phyloP scores from a whole-genome alignment of 768 basidiomycete species.

The Suillus subluteus region DNA sequence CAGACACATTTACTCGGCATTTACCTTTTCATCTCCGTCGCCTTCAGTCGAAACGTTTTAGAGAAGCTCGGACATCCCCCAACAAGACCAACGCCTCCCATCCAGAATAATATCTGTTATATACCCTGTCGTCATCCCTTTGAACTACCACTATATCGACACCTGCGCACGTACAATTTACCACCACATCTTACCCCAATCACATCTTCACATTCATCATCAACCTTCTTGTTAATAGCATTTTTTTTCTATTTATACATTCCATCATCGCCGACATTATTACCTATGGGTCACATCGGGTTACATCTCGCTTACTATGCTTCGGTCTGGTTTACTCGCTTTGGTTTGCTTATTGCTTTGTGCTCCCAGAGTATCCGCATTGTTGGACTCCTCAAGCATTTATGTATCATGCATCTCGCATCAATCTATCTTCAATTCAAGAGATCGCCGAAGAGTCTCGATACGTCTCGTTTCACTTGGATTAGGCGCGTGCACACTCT shows the following conservation, averaged over 20 bases:
- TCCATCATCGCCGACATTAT: slow-evolving; percentile 30
- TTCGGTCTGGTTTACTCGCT: slow-evolving; percentile 31
- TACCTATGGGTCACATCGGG: slow-evolving; percentile 28
- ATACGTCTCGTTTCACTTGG: not conserved
- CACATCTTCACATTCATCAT: slow-evolving; percentile 8
- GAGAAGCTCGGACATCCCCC: slow-evolving; percentile 41
- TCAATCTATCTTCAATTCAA: slow-evolving; percentile 11
- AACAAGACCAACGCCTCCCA: slow-evolving; percentile 23
- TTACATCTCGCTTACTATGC: slow-evolving; percentile 25
- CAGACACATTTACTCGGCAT: slow-evolving; percentile 70
- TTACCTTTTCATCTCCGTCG: slow-evolving; percentile 80
- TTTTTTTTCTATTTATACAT: slow-evolving; percentile 33
- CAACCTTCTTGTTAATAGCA: slow-evolving; percentile 37
- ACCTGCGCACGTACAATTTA: not conserved
- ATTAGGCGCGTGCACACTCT: not conserved
- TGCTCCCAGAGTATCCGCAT: slow-evolving; percentile 26
- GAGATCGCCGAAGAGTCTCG: not conserved
- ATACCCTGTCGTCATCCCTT: slow-evolving; percentile 1
- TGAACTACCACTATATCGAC: not conserved
- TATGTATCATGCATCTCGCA: slow-evolving; percentile 29
- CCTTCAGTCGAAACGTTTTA: slow-evolving; percentile 59
- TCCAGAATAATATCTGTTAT: slow-evolving; percentile 23
- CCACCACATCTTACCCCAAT: slow-evolving; percentile 8
- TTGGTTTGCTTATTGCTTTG: slow-evolving; percentile 33
- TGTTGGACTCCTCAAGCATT: slow-evolving; percentile 33